Base-by-base conservation (phyloP, 2,329 filamentous ascomycete species). In the Fusarium sublunatum region DNA sequence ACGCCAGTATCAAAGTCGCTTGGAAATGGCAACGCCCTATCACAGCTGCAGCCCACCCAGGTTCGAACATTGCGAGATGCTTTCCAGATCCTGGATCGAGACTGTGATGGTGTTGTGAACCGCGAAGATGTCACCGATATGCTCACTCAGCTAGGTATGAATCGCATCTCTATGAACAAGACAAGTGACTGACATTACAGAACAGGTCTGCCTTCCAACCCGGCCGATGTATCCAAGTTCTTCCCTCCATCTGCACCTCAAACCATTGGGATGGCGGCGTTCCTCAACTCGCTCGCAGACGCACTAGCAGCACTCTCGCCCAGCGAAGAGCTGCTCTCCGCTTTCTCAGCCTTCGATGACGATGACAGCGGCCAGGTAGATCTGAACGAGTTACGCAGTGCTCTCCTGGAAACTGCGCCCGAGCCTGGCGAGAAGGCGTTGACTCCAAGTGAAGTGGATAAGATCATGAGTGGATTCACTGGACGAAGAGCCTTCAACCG, bases 321-420 rank as follows among this genome's bases (percentile, higher is more conserved):
- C 0, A 86, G 88, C 22, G 84, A 87, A 13, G 95, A 99, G 73
- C 84, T 99, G 9, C 81, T 92, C 19, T 94, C 93, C 2, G 95
- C 95, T 0, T 94, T 99, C 68, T 92, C 92, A 3, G 95, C 95
- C 0, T 98, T 98, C 73, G 95, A 99, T 72, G 91, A 96, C 61
- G 93, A 96, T 63, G 95, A 99, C 74, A 95, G 91, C 70, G 95
- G 95, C 4, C 93, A 97, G 76, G 88, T 98, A 35, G 93, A 98
- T 73, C 79, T 96, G 19, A 84, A 80, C 0, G 92, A 97, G 75
- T 78, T 99, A 61, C 87, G 91, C 41, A 91, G 95, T 68, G 92
- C 94, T 0, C 76, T 99, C 40, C 77, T 97, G 36, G 86, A 93
- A 65, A 97, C 93, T 1, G 87, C 88, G 1, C 91, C 92, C 0